These are phyloP conservation scores for Xylogone sp. DNA, from an alignment of 2,329 filamentous ascomycete genomes.

Conservation along the genomic window DNA sequence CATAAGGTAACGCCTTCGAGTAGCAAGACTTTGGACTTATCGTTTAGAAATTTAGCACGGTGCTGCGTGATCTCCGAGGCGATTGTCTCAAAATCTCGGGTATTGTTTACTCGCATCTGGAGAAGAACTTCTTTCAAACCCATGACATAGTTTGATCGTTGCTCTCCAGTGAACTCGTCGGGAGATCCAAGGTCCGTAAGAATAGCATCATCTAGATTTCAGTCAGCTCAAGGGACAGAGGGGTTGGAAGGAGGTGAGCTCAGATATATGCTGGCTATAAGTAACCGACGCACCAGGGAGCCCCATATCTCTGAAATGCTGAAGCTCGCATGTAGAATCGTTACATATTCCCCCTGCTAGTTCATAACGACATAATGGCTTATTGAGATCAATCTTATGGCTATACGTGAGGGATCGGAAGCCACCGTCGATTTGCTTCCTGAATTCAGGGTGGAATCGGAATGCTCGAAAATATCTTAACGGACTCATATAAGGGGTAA, in stretches of 20 bases:
- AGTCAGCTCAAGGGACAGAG: conserved; percentile 35
- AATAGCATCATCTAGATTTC: conserved; percentile 62
- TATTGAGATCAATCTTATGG: conserved; percentile 76
- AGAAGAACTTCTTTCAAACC: conserved; percentile 60
- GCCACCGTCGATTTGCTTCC: conserved; percentile 65
- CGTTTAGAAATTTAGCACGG: conserved; percentile 60
- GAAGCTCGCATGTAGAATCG: conserved; percentile 66
- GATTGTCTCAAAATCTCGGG: conserved; percentile 64
- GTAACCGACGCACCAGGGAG: conserved; percentile 66
- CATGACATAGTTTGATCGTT: conserved; percentile 57
- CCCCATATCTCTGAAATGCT: conserved; percentile 76
- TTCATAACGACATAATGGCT: conserved; percentile 74
- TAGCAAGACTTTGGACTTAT: conserved; percentile 59
- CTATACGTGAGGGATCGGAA: conserved; percentile 91
- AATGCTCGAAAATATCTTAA: conserved; percentile 81
- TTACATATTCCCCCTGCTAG: conserved; percentile 67
- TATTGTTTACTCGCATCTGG: conserved; percentile 53
- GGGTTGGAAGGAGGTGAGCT: conserved; percentile 17
- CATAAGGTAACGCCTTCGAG: conserved; percentile 36
- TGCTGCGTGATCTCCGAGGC: conserved; percentile 65
- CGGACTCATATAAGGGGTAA: conserved; percentile 75
- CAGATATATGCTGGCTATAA: conserved; percentile 17
- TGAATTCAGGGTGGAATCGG: conserved; percentile 81
- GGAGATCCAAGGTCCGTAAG: conserved; percentile 67
- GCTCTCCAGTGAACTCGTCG: conserved; percentile 58